phyloP scores from a whole-genome alignment of 2,329 filamentous ascomycete genomes.

The Claviceps sp. region DNA sequence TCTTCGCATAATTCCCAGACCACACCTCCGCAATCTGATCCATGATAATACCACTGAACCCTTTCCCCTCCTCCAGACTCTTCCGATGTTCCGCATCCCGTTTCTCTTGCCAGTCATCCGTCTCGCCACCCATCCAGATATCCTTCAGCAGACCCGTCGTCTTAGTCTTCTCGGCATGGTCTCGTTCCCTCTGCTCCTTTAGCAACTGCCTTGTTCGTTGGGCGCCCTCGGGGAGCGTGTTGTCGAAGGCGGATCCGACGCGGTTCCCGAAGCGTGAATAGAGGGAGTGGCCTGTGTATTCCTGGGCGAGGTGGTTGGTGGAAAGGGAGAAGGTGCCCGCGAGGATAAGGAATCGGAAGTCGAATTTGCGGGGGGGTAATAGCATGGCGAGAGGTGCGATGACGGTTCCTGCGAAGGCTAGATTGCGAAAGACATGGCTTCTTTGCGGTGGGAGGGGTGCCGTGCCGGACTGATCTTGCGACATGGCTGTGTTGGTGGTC shows the following conservation, averaged over 20 bases:
- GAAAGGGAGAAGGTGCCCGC: constrained; percentile 36
- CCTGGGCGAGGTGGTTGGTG: constrained; percentile 41
- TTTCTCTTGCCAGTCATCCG: constrained; percentile 40
- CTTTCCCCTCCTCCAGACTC: constrained; percentile 41
- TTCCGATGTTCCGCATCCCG: constrained; percentile 36
- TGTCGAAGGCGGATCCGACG: constrained; percentile 31
- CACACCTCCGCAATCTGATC: constrained; percentile 45
- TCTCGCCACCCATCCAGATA: constrained; percentile 46
- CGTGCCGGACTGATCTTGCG: constrained; percentile 13
- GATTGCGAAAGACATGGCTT: constrained; percentile 30
- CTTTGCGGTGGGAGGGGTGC: constrained; percentile 18
- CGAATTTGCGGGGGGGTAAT: constrained; percentile 37
- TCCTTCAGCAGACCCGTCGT: constrained; percentile 25
- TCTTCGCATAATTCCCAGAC: constrained; percentile 22
- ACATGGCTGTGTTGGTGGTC: constrained; percentile 11
- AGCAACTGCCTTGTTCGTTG: constrained; percentile 32
- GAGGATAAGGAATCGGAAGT: constrained; percentile 37
- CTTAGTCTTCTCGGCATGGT: constrained; percentile 21
- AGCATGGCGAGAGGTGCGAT: constrained; percentile 33
- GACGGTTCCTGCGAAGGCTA: constrained; percentile 33
- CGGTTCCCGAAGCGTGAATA: constrained; percentile 32
- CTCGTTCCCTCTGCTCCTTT: constrained; percentile 30
- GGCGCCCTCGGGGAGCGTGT: constrained; percentile 44
- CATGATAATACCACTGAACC: constrained; percentile 41
- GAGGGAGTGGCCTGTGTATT: constrained; percentile 43